These are phyloP conservation scores for Trichomonas tenax DNA, from an alignment of 208 protist genomes.

Conservation along the genomic window DNA sequence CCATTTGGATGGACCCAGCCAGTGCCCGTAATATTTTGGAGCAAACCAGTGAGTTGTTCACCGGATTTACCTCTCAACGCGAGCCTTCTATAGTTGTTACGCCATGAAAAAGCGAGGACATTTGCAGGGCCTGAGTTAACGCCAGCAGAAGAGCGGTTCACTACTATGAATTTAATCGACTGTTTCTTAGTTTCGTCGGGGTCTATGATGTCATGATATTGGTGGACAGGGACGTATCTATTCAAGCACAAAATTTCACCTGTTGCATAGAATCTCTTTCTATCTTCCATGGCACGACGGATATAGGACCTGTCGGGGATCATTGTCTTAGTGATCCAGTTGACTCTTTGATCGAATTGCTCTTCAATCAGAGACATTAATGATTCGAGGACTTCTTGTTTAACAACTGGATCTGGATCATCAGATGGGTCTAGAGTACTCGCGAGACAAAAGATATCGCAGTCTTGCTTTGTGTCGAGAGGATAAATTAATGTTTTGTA, in stretches of 20 bases:
- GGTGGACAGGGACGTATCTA: neutral
- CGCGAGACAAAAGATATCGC: neutral
- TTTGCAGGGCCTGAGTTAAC: neutral
- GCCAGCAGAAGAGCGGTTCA: neutral
- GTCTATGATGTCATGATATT: neutral
- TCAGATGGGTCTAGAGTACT: neutral
- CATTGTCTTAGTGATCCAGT: neutral
- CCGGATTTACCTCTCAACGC: neutral
- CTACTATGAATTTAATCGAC: neutral
- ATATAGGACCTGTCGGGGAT: neutral
- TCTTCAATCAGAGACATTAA: neutral
- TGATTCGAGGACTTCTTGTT: neutral
- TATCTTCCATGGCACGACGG: neutral
- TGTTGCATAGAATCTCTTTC: neutral
- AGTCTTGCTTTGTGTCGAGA: neutral
- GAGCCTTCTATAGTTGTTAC: neutral
- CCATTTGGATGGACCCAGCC: slow-evolving; percentile 15
- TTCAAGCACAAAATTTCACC: neutral
- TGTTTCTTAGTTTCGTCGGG: neutral
- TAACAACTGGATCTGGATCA: slow-evolving; percentile 6
- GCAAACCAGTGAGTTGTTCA: neutral
- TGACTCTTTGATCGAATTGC: neutral
- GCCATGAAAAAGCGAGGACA: neutral
- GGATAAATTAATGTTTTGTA: neutral
- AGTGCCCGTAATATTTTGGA: neutral